These are phyloP conservation scores for Gracilaria caudata DNA, from an alignment of 23 red algal species.

Conservation along the genomic window DNA sequence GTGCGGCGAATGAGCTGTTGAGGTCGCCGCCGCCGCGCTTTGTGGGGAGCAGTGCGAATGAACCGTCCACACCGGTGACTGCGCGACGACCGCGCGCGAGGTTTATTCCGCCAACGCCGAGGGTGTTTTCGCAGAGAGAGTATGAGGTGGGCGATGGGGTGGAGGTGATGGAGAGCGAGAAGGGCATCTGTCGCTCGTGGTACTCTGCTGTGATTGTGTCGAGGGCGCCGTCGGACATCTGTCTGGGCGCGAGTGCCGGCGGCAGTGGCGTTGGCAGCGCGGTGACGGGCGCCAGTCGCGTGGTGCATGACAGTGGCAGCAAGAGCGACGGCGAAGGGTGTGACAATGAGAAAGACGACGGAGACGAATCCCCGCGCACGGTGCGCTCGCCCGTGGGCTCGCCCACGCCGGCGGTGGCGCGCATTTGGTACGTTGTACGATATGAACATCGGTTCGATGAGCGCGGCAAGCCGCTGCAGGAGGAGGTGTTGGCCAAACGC, in stretches of 20 bases:
- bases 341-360: slow-evolving; percentile 39
- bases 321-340: background rate
- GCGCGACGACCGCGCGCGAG: slow-evolving; percentile 21
- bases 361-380: slow-evolving; percentile 48
- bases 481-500: slow-evolving; percentile 42
- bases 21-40: background rate
- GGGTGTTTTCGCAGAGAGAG: slow-evolving; percentile 47
- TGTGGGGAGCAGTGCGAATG: background rate
- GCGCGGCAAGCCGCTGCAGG: background rate
- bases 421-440: slow-evolving; percentile 41
- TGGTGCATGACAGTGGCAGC: background rate
- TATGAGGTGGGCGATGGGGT: slow-evolving; percentile 58
- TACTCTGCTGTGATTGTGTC: slow-evolving; percentile 46
- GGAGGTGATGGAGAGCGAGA: slow-evolving; percentile 64
- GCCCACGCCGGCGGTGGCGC: slow-evolving; percentile 34
- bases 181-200: slow-evolving; percentile 66
- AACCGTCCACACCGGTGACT: slow-evolving; percentile 23
- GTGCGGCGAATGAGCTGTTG: background rate
- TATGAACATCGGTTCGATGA: slow-evolving; percentile 38
- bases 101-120: slow-evolving; percentile 52
- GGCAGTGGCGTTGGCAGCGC: background rate
- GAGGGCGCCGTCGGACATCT: slow-evolving; percentile 6
- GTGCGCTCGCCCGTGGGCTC: slow-evolving; percentile 55
- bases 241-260: slow-evolving; percentile 29
- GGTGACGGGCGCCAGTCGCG: background rate